Conservation (phyloP, 1,284 basidiomycete genomes). For the Psilocybe mexicana region DNA sequence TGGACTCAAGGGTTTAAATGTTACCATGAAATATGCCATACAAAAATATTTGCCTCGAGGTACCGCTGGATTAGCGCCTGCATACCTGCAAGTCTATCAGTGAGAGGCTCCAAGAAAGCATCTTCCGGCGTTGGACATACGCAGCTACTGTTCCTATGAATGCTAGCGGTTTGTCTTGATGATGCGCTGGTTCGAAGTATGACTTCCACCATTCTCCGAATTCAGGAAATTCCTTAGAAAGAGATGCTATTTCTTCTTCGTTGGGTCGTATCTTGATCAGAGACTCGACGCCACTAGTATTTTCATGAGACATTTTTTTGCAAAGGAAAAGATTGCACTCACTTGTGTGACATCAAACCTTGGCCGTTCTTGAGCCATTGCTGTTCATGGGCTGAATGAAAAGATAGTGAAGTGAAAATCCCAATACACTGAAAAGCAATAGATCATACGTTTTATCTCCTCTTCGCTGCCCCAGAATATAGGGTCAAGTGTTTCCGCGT, state of each 20-base stretch:
- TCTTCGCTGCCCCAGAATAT: conserved; percentile 40
- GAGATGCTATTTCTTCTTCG: conserved; percentile 29
- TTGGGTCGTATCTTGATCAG: conserved; percentile 42
- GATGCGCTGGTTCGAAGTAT: conserved; percentile 29
- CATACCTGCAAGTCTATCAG: conserved; percentile 23
- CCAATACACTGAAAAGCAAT: background rate
- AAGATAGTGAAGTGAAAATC: background rate
- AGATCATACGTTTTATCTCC: conserved; percentile 25
- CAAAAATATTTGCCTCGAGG: conserved; percentile 32
- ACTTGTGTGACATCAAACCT: conserved; percentile 55
- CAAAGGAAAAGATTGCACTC: conserved; percentile 3
- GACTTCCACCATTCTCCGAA: conserved; percentile 41
- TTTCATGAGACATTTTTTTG: background rate
- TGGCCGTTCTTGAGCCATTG: conserved; percentile 47
- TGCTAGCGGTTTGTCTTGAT: conserved; percentile 40
- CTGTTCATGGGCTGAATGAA: conserved; percentile 35
- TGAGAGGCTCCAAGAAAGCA: background rate
- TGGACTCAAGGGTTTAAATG: background rate
- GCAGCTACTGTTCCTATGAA: conserved; percentile 30
- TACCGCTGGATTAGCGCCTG: conserved; percentile 24
- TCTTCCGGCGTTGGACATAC: conserved; percentile 18
- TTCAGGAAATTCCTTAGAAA: conserved; percentile 32
- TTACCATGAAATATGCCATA: conserved; percentile 31
- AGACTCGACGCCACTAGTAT: conserved; percentile 36
- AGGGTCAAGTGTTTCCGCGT: conserved; percentile 44